Evolutionary conservation across 129 eudicot species (phyloP).

Genomic region (Ambrosia artemisiifolia): DNA sequence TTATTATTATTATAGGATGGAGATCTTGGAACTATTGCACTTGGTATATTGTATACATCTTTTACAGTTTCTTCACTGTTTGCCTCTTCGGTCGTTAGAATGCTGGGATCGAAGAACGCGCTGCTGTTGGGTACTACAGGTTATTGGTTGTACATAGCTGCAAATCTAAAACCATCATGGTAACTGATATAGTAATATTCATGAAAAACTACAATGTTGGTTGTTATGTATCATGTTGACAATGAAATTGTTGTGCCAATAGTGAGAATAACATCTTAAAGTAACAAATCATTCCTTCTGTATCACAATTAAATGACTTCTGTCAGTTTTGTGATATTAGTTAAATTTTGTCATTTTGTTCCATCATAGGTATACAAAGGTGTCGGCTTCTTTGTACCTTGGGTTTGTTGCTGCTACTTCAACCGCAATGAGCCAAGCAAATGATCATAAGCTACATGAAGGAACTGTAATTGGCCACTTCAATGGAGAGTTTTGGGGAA

Average conservation of each 20-base stretch:
- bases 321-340: neutral
- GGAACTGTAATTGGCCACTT: no score
- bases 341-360: slow-evolving; percentile 5
- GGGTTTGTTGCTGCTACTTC: no score
- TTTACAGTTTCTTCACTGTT: slow-evolving; percentile 61
- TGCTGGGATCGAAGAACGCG: slow-evolving; percentile 73
- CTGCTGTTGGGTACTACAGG: no score
- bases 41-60: slow-evolving; percentile 83
- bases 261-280: neutral
- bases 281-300: neutral
- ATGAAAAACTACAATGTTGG: neutral
- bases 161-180: slow-evolving; percentile 81
- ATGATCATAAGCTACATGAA: no score
- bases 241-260: neutral
- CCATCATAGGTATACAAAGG: slow-evolving; percentile 68
- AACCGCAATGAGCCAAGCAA: no score
- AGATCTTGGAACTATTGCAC: slow-evolving; percentile 77
- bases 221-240: no score
- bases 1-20: slow-evolving; percentile 49
- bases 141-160: slow-evolving; percentile 87
- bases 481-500: no score
- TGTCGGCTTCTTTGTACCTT: no score
- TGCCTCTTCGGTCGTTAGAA: slow-evolving; percentile 71
- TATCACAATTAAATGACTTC: neutral
- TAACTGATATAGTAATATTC: slow-evolving; percentile 27